Base-by-base conservation (phyloP, 2,329 filamentous ascomycete species). In the Colletotrichum sp. region DNA sequence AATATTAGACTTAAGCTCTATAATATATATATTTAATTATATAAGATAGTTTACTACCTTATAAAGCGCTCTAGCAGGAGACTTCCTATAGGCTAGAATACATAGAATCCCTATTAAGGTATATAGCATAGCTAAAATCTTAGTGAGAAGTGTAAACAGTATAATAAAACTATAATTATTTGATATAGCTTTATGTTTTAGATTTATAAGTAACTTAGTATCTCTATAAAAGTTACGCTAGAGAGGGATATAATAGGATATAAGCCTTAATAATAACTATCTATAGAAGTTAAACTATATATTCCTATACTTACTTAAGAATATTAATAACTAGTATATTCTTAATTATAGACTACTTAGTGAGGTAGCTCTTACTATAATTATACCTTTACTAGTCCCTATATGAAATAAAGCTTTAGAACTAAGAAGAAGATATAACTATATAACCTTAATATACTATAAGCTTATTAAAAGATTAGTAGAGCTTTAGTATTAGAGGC, bases 1-100 rank as follows among this genome's bases (percentile, higher is more conserved):
- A 59, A 30, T 59, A n/a, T 59, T 59, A 59, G 1, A 59, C 5
- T 59, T 59, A 30, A 59, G 15, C 9, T 59, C 30, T 44, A 44
- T 44, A 44, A 44, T 44, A 44, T 59, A 59, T 30, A 59, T 59
- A 27, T 59, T 30, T 59, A 59, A 59, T 19, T 27, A 59, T 59
- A 19, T 30, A 59, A 59, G 5, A 27, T 59, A 59, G 22, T 30
- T 59, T 59, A 30, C 1, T 27, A 59, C 5, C 9, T 9, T 59
- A 16, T n/a, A 30, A 59, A 9, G 3, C 0, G 2, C 15, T 30
- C 0, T 59, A 16, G 3, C 30, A 59, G 2, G 8, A 16, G 8
- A 30, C 4, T 59, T 28, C 4, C 1, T 59, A 8, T 59, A 28
- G 3, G 0, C 2, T 2, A 4, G 3, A 30, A 59, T 30, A 9